Base-by-base conservation (phyloP, 148 eudicot genomes). In the Salicornia ramosissima region DNA sequence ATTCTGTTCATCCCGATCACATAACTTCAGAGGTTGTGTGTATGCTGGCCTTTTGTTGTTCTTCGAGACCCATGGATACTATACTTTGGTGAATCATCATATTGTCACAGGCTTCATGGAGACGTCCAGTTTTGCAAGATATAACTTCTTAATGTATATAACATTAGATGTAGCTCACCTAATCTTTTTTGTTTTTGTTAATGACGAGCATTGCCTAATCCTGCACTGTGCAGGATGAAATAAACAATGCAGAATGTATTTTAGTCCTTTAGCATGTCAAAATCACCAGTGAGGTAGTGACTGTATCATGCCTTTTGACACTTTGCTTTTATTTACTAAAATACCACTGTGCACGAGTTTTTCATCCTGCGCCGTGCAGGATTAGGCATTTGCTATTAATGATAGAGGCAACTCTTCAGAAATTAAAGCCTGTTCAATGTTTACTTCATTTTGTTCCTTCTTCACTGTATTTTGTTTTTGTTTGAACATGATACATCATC, bases 51-150 rank as follows among this genome's bases (percentile, higher is more conserved):
- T 28, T 16, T 8, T 26, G 9, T 12, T 36, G 19, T 18, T 24
- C 33, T 43, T 60, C 31, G 7, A 16, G 16, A 29, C 26, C 10
- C 24, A 6, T 10, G 19, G 4, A 2, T 30, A 40, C 10, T 52
- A 42, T 13, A 34, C 47, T 42, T 21, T 21, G 29, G 50, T 61
- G 42, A n/a, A 68, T 49, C 26, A 1, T 52, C 36, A n/a, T 15
- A 68, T 19, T 12, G 43, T 28, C 42, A 25, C 52, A 31, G 12
- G 46, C 26, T 74, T n/a, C 18, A 30, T 28, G 53, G 34, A 40
- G 64, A 21, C 16, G 22, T 33, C 53, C 55, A 70, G 31, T 76
- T 76, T 70, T 76, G 74, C 43, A 12, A 45, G 16, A 31, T 25
- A 55, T 46, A 22, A 36, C 8, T 36, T 60, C 39, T n/a, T 30